phyloP scores from a whole-genome alignment of 192 early-diverging fungal genomes.

The Backusella parvicylindrica region DNA sequence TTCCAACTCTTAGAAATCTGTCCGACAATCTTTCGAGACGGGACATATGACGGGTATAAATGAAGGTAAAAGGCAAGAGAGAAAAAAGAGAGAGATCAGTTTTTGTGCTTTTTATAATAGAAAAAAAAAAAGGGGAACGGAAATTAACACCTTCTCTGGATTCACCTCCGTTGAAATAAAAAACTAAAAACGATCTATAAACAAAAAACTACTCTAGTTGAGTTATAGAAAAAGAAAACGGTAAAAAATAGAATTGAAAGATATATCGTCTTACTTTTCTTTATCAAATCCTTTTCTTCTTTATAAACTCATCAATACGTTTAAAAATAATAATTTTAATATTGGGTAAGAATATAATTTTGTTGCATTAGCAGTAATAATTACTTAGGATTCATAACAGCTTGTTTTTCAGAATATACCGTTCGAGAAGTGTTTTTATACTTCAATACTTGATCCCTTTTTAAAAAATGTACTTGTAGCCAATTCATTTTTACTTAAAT shows the following conservation, averaged over 20 bases:
- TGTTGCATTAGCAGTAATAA: neutral
- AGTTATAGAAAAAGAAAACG: neutral
- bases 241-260: neutral
- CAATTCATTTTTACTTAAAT: neutral
- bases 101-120: neutral
- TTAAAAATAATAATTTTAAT: neutral
- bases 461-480: neutral
- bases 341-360: neutral
- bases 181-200: neutral
- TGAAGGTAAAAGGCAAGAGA: neutral
- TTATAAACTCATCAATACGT: neutral
- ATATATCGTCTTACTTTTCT: no score
- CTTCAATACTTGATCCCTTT: neutral
- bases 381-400: neutral
- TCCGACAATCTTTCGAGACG: neutral
- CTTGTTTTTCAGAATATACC: neutral
- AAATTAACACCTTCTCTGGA: neutral
- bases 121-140: neutral
- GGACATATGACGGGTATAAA: neutral
- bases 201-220: neutral
- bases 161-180: neutral
- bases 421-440: neutral
- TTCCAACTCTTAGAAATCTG: neutral
- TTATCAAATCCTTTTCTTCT: neutral
- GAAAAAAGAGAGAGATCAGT: neutral